Base-by-base conservation (phyloP, 208 protist species). In the Tritrichomonas musculus region DNA sequence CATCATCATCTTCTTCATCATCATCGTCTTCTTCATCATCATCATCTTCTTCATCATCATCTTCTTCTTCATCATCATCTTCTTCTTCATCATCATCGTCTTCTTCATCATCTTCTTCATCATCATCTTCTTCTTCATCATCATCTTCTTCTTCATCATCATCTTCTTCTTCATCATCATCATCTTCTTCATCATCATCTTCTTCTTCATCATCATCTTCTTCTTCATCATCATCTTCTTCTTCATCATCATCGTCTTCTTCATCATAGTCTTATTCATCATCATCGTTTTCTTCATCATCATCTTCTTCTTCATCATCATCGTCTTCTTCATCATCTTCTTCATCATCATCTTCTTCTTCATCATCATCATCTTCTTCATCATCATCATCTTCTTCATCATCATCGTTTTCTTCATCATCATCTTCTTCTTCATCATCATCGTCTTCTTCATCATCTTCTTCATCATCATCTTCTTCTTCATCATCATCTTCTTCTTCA, bases 391-490 rank as follows among this genome's bases (percentile, higher is more conserved):
- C 75, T n/a, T 92, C 75, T 57, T 92, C 75, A 33, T 39, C n/a
- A 27, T 92, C n/a, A 33, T n/a, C n/a, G n/a, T n/a, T n/a, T n/a
- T n/a, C n/a, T n/a, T n/a, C n/a, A n/a, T n/a, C n/a, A n/a, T n/a
- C n/a, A n/a, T n/a, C n/a, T n/a, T n/a, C n/a, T n/a, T n/a, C n/a
- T n/a, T n/a, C n/a, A n/a, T n/a, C n/a, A n/a, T n/a, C n/a, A n/a
- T n/a, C n/a, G n/a, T n/a, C n/a, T n/a, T n/a, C n/a, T n/a, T n/a
- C n/a, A n/a, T 92, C 75, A 27, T 73, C 65, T 73, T 73, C 65
- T 73, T 73, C 65, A 30, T 73, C 65, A 30, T 73, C 65, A 30
- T 73, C 65, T 73, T 73, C 65, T 73, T 73, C 65, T 73, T 73
- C 65, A 30, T 73, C 65, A 30, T 73, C 65, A 30, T 73, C 65